Evolutionary conservation across 1,284 basidiomycete species (phyloP).

Genomic region (Cutaneotrichosporon spelunceum): DNA sequence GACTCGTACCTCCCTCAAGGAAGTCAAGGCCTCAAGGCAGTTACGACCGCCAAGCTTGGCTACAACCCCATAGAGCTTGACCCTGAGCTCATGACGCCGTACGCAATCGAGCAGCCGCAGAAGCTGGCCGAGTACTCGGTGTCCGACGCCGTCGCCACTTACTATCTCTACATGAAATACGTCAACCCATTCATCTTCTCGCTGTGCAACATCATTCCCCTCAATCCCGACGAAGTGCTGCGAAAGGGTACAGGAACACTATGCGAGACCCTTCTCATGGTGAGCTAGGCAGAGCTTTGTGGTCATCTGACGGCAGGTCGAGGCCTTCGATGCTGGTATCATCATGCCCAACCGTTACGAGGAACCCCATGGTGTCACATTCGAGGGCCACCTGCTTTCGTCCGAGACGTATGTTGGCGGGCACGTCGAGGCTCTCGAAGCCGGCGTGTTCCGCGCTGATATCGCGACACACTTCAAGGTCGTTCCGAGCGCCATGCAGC

Average conservation of each 20-base stretch:
- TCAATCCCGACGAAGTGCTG: slow-evolving; percentile 93
- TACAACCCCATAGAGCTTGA: slow-evolving; percentile 98
- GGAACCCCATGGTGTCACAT: slow-evolving; percentile 87
- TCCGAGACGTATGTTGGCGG: slow-evolving; percentile 99
- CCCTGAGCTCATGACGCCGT: slow-evolving; percentile 99
- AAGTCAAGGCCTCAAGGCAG: slow-evolving; percentile 96
- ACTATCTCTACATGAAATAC: slow-evolving; percentile 99
- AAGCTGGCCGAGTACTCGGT: slow-evolving; percentile 96
- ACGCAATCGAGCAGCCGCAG: slow-evolving; percentile 95
- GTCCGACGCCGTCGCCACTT: slow-evolving; percentile 98
- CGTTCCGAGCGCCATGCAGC: slow-evolving; percentile 78
- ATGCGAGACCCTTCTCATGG: slow-evolving; percentile 98
- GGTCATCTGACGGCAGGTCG: slow-evolving; percentile 63
- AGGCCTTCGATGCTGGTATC: slow-evolving; percentile 85
- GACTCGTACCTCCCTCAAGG: slow-evolving; percentile 99
- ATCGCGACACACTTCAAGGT: slow-evolving; percentile 95
- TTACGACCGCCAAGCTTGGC: slow-evolving; percentile 93
- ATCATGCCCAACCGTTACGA: slow-evolving; percentile 99
- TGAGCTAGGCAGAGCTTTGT: slow-evolving; percentile 50
- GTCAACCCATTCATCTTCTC: slow-evolving; percentile 99
- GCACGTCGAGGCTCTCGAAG: slow-evolving; percentile 97
- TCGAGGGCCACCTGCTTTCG: slow-evolving; percentile 90
- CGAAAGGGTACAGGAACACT: slow-evolving; percentile 94
- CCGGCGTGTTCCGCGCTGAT: slow-evolving; percentile 96
- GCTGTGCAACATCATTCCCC: slow-evolving; percentile 97